Evolutionary conservation across 306 rosid species (phyloP).

Genomic region (Abrus precatorius): DNA sequence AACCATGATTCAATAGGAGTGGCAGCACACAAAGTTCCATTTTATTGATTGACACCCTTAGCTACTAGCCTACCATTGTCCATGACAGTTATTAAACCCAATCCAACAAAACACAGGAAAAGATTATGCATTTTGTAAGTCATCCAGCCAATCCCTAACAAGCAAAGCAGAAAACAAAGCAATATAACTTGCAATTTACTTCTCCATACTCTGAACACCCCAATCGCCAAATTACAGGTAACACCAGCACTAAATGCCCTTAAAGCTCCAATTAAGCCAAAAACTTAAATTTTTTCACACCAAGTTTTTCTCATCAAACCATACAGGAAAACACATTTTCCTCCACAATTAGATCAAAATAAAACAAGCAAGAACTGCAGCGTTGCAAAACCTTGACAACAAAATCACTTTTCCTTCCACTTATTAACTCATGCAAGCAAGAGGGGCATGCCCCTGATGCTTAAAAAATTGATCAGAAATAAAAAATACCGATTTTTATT

Average conservation of each 20-base stretch:
- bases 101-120: not conserved
- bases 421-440: constrained; percentile 36
- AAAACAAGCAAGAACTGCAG: constrained; percentile 5
- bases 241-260: not conserved
- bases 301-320: not conserved
- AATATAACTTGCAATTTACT: constrained; percentile 10
- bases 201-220: not conserved
- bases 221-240: not conserved
- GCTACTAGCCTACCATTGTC: not conserved
- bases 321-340: not conserved
- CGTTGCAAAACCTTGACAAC: not conserved
- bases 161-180: not conserved
- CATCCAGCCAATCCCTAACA: not conserved
- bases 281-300: constrained; percentile 22
- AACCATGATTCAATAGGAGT: constrained; percentile 4
- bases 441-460: constrained; percentile 16
- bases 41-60: constrained; percentile 5
- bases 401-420: constrained; percentile 12
- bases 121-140: not conserved
- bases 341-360: constrained; percentile 28
- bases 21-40: not conserved
- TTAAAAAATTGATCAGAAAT: not conserved
- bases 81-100: constrained; percentile 14
- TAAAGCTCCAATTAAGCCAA: constrained; percentile 16
- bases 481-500: not conserved